Percentiles rank a stretch among this genome's conserved stretches.
Evolutionary conservation across 2,329 filamentous ascomycete species (phyloP).

Genomic region (Penicillium sp.): DNA sequence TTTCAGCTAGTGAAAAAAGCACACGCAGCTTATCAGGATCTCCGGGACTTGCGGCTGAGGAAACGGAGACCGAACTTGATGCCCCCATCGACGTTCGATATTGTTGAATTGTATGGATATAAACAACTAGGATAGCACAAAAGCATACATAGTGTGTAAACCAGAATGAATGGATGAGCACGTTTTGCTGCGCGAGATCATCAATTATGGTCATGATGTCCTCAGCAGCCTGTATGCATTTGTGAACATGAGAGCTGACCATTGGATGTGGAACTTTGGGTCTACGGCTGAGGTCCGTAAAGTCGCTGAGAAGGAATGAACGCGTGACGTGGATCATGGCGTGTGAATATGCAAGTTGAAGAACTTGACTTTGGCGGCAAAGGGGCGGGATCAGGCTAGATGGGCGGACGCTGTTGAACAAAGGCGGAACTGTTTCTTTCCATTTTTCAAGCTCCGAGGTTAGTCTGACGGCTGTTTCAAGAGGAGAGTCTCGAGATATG

Average conservation of each 20-base stretch:
- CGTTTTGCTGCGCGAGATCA: slow-evolving; percentile 36
- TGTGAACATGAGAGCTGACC: slow-evolving; percentile 40
- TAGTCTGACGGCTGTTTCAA: slow-evolving; percentile 37
- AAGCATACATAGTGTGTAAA: slow-evolving; percentile 48
- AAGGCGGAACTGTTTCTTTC: slow-evolving; percentile 37
- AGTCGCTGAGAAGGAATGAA: slow-evolving; percentile 39
- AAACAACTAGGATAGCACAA: slow-evolving; percentile 44
- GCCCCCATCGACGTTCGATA: slow-evolving; percentile 23
- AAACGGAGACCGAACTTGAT: slow-evolving; percentile 10
- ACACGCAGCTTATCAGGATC: slow-evolving; percentile 27
- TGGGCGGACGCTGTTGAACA: slow-evolving; percentile 39
- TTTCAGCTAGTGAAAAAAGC: slow-evolving; percentile 46
- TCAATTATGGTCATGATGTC: slow-evolving; percentile 41
- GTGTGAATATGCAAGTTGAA: slow-evolving; percentile 41
- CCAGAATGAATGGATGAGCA: slow-evolving; percentile 44
- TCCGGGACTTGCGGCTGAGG: slow-evolving; percentile 20
- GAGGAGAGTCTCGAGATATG: slow-evolving; percentile 29
- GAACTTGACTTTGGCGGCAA: slow-evolving; percentile 41
- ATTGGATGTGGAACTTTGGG: slow-evolving; percentile 31
- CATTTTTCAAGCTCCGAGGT: slow-evolving; percentile 38
- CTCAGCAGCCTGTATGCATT: slow-evolving; percentile 48
- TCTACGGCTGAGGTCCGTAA: slow-evolving; percentile 37
- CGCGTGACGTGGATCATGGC: slow-evolving; percentile 43
- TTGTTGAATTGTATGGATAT: slow-evolving; percentile 46
- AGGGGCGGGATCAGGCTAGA: slow-evolving; percentile 41